Base-by-base conservation (phyloP, 78 protist species). In the Dictyostelium capitatum region DNA sequence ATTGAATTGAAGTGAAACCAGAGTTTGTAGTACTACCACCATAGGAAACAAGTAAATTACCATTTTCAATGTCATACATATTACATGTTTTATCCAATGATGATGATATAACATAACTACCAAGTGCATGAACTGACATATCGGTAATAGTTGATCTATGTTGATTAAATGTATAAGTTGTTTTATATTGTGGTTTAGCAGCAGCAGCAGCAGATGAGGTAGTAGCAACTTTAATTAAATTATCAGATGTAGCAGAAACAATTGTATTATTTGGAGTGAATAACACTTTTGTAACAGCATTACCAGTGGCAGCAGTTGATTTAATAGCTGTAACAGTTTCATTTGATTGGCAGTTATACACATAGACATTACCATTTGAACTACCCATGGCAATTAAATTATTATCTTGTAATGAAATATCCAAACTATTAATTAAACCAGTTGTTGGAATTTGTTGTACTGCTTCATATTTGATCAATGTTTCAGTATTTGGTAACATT, bases 31-130 rank as follows among this genome's bases (percentile, higher is more conserved):
- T 2, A 9, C 46, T 43, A 70, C 59, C 17, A 6, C 53, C 15
- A 25, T 23, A n/a, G 25, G 46, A 9, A 14, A 57, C 10, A 6
- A 80, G 37, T 19, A 80, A 11, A 11, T n/a, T 7, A 32, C 87
- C 96, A 0, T 81, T 51, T 15, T 1, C 64, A 32, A 97, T 4
- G 69, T 98, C 98, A 56, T 56, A 67, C 77, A 98, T 41, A 48
- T 94, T 82, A 98, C 97, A 97, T n/a, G 87, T 43, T 15, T 70
- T 41, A 83, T 98, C 99, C 10, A 7, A 48, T 3, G 96, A 46
- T 5, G 85, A 80, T 6, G 97, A 51, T 46, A 89, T 82, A 0
- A 97, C 8, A 75, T 54, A 73, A 19, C 89, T 87, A 32, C 97
- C 97, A 14, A 95, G 46, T 23, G 98, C 84, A 41, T 96, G 97